phyloP scores from a whole-genome alignment of 495 filamentous ascomycete species.

The Talaromyces stipitatus region DNA sequence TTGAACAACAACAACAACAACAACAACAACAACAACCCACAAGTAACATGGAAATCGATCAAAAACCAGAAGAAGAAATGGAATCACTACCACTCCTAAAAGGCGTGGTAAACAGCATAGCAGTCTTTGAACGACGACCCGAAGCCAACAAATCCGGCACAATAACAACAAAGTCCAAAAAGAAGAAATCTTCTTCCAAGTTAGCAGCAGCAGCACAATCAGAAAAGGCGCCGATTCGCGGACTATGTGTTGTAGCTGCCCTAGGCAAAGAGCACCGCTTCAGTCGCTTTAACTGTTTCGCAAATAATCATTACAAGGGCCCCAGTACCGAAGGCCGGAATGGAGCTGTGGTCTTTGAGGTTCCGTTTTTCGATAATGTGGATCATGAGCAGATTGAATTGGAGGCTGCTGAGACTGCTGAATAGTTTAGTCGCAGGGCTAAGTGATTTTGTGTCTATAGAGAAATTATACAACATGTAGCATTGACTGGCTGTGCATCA shows the following conservation, averaged over 20 bases:
- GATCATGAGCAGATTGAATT: slow-evolving; percentile 8
- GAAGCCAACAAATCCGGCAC: slow-evolving; percentile 21
- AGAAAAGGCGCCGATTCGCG: slow-evolving; percentile 31
- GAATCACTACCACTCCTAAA: slow-evolving; percentile 38
- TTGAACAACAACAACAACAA: slow-evolving; percentile 30
- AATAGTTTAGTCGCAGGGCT: too few relatives aligned
- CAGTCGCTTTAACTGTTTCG: slow-evolving; percentile 60
- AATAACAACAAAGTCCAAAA: slow-evolving; percentile 25
- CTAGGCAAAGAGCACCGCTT: slow-evolving; percentile 80
- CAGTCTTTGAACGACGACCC: slow-evolving; percentile 61
- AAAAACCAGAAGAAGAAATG: slow-evolving; percentile 5
- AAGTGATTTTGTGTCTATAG: too few relatives aligned
- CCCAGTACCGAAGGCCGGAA: slow-evolving; percentile 58
- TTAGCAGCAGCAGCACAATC: slow-evolving; percentile 18
- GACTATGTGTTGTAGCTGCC: slow-evolving; percentile 71
- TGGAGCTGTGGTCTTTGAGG: slow-evolving; percentile 72
- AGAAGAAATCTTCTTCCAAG: slow-evolving; percentile 43
- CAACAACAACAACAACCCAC: slow-evolving; percentile 25
- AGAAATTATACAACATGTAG: background rate
- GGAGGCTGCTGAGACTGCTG: background rate
- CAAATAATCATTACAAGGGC: slow-evolving; percentile 32
- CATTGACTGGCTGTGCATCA: background rate
- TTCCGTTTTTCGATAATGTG: slow-evolving; percentile 38
- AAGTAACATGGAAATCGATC: slow-evolving; percentile 19
- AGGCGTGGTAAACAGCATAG: slow-evolving; percentile 80